phyloP scores from a whole-genome alignment of 1,284 basidiomycete species.

The Mycosarcoma maydis region DNA sequence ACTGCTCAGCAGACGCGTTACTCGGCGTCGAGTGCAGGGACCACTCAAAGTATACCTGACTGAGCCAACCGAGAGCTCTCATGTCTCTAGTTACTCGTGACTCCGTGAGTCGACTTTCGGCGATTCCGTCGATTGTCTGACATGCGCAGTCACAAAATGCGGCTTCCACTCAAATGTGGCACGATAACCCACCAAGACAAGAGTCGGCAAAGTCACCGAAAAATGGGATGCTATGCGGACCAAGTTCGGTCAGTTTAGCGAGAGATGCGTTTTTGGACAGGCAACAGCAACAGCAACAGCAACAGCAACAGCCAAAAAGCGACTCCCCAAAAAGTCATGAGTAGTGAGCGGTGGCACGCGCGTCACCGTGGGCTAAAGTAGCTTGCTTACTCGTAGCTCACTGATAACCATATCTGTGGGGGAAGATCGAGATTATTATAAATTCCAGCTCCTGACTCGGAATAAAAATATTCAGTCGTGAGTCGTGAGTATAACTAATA shows the following conservation, averaged over 20 bases:
- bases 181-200: constrained; percentile 16
- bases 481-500: too few species aligned
- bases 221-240: background rate
- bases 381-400: too few species aligned
- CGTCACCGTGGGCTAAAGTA: too few species aligned
- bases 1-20: background rate
- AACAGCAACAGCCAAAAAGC: too few species aligned
- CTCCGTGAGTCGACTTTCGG: too few species aligned
- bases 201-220: constrained; percentile 13
- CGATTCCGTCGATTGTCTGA: too few species aligned
- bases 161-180: constrained; percentile 3
- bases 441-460: constrained; percentile 24
- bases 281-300: too few species aligned
- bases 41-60: background rate
- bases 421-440: background rate
- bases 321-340: too few species aligned
- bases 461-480: too few species aligned
- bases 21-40: background rate
- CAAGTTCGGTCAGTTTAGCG: constrained; percentile 6
- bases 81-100: too few species aligned
- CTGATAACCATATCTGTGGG: constrained; percentile 1
- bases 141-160: background rate
- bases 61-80: too few species aligned
- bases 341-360: too few species aligned
- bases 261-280: constrained; percentile 37